These are phyloP conservation scores for Oryza australiensis DNA, from an alignment of 176 grass and related monocot species.

Conservation along the genomic window DNA sequence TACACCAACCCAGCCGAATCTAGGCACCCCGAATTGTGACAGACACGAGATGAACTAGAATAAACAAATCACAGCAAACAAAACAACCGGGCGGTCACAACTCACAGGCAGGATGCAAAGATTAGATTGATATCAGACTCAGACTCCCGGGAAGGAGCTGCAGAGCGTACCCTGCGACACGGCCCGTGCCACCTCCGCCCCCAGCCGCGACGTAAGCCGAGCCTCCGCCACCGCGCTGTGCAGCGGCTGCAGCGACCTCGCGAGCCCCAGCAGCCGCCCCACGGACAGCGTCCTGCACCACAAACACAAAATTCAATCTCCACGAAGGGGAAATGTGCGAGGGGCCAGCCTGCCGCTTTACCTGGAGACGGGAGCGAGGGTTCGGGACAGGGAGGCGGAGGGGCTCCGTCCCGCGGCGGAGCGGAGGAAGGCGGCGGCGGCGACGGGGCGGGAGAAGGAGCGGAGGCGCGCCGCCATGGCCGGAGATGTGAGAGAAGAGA, in stretches of 20 bases:
- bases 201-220: constrained; percentile 82
- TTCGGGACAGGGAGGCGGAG: constrained; percentile 38
- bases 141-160: constrained; percentile 96
- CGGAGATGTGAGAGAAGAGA: constrained; percentile 1
- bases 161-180: constrained; percentile 98
- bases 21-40: background rate
- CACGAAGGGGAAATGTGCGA: background rate
- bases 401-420: constrained; percentile 26
- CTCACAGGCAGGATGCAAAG: constrained; percentile 55
- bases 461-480: constrained; percentile 77
- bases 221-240: constrained; percentile 87
- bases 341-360: background rate
- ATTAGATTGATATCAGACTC: constrained; percentile 67
- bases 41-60: constrained; percentile 11
- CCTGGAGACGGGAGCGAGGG: constrained; percentile 43
- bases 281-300: constrained; percentile 31
- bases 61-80: constrained; percentile 22
- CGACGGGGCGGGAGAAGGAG: constrained; percentile 66
- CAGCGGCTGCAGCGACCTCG: constrained; percentile 70
- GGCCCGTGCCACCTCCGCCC: constrained; percentile 72
- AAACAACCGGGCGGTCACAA: constrained; percentile 35
- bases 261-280: constrained; percentile 40
- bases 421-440: constrained; percentile 50
- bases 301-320: background rate
- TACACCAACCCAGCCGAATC: background rate